Conservation (phyloP, 495 filamentous ascomycete species). For the Xylaria cubensis region DNA sequence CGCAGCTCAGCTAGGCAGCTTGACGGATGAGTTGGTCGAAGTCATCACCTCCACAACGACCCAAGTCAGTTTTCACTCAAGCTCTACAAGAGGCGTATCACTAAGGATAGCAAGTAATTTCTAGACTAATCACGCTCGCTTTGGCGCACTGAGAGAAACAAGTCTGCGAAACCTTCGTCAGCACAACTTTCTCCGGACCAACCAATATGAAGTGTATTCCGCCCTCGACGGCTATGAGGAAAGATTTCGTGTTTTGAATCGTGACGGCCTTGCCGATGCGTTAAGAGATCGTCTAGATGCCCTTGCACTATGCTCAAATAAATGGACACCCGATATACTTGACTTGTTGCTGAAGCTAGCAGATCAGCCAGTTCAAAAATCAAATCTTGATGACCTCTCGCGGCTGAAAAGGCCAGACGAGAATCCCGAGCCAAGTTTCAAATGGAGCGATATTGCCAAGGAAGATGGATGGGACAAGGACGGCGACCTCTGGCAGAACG, state of each 20-base stretch:
- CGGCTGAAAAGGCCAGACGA: slow-evolving; percentile 52
- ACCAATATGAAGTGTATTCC: slow-evolving; percentile 84
- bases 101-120: slow-evolving; percentile 34
- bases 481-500: slow-evolving; percentile 76
- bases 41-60: slow-evolving; percentile 45
- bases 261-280: slow-evolving; percentile 81
- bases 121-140: slow-evolving; percentile 52
- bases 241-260: slow-evolving; percentile 80
- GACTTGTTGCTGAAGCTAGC: slow-evolving; percentile 82
- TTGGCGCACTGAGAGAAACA: slow-evolving; percentile 57
- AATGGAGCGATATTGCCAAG: slow-evolving; percentile 76
- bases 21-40: slow-evolving; percentile 63
- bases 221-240: slow-evolving; percentile 83
- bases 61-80: slow-evolving; percentile 32
- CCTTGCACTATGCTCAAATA: slow-evolving; percentile 57
- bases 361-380: slow-evolving; percentile 75
- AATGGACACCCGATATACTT: slow-evolving; percentile 79
- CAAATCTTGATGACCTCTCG: slow-evolving; percentile 67
- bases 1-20: slow-evolving; percentile 51
- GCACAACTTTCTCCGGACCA: slow-evolving; percentile 72
- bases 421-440: slow-evolving; percentile 55
- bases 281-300: slow-evolving; percentile 67
- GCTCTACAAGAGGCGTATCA: slow-evolving; percentile 15
- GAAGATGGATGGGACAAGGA: slow-evolving; percentile 74
- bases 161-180: slow-evolving; percentile 62